Conservation (phyloP, 805 yeast species). For the Metschnikowia lunata region DNA sequence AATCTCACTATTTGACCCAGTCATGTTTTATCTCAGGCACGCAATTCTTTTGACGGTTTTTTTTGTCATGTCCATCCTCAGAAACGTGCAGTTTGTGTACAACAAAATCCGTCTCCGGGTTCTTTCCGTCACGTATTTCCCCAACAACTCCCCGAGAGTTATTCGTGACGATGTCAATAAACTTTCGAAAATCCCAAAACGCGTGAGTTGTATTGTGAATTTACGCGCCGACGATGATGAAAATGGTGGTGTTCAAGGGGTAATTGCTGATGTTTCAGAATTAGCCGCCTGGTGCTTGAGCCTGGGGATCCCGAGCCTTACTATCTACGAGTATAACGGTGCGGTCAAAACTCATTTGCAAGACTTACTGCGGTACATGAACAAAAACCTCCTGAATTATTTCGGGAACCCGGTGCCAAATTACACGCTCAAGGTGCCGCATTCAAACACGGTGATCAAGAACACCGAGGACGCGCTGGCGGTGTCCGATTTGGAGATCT, state of each 20-base stretch:
- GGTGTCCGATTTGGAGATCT: constrained; percentile 50
- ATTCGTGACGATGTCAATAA: constrained; percentile 78
- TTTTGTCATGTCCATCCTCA: constrained; percentile 50
- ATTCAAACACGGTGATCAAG: constrained; percentile 45
- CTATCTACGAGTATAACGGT: constrained; percentile 80
- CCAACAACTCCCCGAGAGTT: constrained; percentile 72
- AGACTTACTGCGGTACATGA: constrained; percentile 53
- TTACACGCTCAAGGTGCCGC: constrained; percentile 63
- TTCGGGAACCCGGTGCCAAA: constrained; percentile 72
- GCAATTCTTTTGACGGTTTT: constrained; percentile 44
- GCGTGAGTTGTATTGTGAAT: constrained; percentile 71
- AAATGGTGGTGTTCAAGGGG: constrained; percentile 83
- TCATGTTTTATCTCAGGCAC: constrained; percentile 9
- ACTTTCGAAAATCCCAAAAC: constrained; percentile 71
- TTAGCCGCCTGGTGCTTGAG: constrained; percentile 84
- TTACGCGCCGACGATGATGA: constrained; percentile 74
- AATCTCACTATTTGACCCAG: neutral
- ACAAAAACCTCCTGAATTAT: constrained; percentile 58
- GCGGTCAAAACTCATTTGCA: constrained; percentile 38
- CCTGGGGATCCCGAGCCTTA: constrained; percentile 70
- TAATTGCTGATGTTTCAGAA: constrained; percentile 73
- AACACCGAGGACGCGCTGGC: constrained; percentile 24
- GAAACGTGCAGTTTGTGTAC: constrained; percentile 49
- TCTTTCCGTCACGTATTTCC: constrained; percentile 56
- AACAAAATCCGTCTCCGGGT: constrained; percentile 54